Evolutionary conservation across 139 green algal genomes (phyloP).

Genomic region (Picochlorum sp.): DNA sequence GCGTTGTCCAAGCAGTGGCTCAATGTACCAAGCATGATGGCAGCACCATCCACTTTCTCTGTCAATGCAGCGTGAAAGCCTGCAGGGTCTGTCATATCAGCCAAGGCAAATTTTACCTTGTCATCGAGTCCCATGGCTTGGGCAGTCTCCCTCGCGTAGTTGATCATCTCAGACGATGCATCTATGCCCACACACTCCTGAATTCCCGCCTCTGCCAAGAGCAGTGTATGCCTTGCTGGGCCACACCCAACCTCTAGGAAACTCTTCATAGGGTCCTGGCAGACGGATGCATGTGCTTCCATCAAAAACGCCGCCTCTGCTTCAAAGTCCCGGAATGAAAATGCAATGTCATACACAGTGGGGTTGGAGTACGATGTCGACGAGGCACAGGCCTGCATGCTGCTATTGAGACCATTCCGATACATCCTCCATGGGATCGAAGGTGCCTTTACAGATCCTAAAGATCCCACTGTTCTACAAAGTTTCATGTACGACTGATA

Average conservation of each 20-base stretch:
- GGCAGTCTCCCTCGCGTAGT: conserved; percentile 7
- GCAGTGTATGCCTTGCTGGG: conserved; percentile 16
- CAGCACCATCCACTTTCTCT: conserved; percentile 10
- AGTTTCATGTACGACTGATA: too few relatives aligned
- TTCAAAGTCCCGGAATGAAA: conserved; percentile 27
- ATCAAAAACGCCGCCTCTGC: conserved; percentile 21
- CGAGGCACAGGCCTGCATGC: too few relatives aligned
- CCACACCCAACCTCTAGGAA: conserved; percentile 29
- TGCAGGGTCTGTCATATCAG: conserved; percentile 18
- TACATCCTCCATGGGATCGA: too few relatives aligned
- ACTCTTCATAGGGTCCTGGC: background rate
- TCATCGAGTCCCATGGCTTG: conserved; percentile 5
- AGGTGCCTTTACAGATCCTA: too few relatives aligned
- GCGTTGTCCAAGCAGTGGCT: conserved; percentile 27
- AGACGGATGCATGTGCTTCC: conserved; percentile 11
- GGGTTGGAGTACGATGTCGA: conserved; percentile 10
- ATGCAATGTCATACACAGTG: conserved; percentile 22
- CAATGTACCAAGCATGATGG: conserved; percentile 28
- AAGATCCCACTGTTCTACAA: too few relatives aligned
- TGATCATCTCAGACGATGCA: conserved; percentile 18
- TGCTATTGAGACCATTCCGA: too few relatives aligned
- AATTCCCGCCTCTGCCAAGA: background rate
- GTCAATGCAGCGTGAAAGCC: background rate
- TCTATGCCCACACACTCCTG: conserved; percentile 8
- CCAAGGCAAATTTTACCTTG: conserved; percentile 17